Conservation (phyloP, 345 rosid species). For the Bruguiera sexangula region DNA sequence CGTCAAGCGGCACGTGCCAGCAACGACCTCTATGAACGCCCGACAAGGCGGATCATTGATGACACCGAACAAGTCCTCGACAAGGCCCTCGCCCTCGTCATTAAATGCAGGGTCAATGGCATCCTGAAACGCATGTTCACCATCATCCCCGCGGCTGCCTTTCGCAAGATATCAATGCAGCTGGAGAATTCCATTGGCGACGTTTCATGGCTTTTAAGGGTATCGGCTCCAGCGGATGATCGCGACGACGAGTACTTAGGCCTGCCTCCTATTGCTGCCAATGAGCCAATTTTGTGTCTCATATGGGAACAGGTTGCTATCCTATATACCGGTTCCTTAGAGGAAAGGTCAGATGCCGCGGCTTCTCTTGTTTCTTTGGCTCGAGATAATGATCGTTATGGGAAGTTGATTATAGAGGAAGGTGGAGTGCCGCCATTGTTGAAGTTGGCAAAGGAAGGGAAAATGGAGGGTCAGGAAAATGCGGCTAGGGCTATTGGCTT, state of each 20-base stretch:
- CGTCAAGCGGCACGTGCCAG: slow-evolving; percentile 80
- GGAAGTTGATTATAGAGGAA: slow-evolving; percentile 77
- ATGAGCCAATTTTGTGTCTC: slow-evolving; percentile 78
- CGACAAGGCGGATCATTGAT: slow-evolving; percentile 69
- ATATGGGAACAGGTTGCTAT: slow-evolving; percentile 87
- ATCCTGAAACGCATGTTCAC: slow-evolving; percentile 70
- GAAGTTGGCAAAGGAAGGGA: slow-evolving; percentile 73
- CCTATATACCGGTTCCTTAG: slow-evolving; percentile 56
- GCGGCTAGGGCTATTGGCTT: slow-evolving; percentile 79
- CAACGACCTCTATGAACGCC: slow-evolving; percentile 69
- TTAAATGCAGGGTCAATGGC: slow-evolving; percentile 67
- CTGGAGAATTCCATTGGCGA: slow-evolving; percentile 79
- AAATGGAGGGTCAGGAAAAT: slow-evolving; percentile 69
- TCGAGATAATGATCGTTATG: slow-evolving; percentile 70
- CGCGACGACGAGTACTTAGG: slow-evolving; percentile 68
- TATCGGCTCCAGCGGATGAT: slow-evolving; percentile 52
- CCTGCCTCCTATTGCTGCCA: slow-evolving; percentile 78
- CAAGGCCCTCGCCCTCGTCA: slow-evolving; percentile 53
- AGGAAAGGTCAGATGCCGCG: slow-evolving; percentile 66
- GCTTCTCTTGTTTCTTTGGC: slow-evolving; percentile 78
- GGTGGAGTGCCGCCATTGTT: slow-evolving; percentile 79
- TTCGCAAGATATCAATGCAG: slow-evolving; percentile 56
- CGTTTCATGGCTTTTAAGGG: slow-evolving; percentile 73
- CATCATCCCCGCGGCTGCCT: slow-evolving; percentile 76
- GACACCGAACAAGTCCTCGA: slow-evolving; percentile 74